Evolutionary conservation across 345 rosid genomes (phyloP), one percentile per base, ranked within the genome.

Genomic region (Hypericum androsaemum): DNA sequence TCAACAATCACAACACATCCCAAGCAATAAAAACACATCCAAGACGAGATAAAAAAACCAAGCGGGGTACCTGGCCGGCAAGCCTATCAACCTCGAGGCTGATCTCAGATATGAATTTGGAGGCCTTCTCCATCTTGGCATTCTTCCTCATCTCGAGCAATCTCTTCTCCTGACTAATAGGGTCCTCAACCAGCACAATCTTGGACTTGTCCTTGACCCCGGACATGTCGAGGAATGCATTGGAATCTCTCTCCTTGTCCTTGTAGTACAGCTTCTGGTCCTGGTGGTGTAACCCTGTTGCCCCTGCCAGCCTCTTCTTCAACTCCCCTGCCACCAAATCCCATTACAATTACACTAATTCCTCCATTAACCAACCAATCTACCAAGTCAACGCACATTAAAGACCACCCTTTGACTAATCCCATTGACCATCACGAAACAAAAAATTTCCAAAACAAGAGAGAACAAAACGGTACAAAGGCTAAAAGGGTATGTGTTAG

Each of bases 201-300:
- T 67, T 67, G 42, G 71, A 67, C 41, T 65, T 61, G 46, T 67
- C 46, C 37, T 61, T 67, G 10, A 67, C 66, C 10, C 66, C 59
- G 10, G 50, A 50, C 10, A 57, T 44, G 41, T 67, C 71, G 48
- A 67, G 37, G 37, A 39, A 67, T 2, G 58, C 44, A 22, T 47
- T 67, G 1, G 71, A 67, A 37, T 67, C 62, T 48, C 71, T 67
- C 48, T 67, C 71, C 16, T 56, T 67, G 54, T 61, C 57, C 44
- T 61, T 67, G 66, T 57, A 67, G 13, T 61, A 46, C 52, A 67
- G 53, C 44, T 57, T 61, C 59, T 67, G 71, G 41, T 67, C 71
- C 39, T 12, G 17, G 41, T 37, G 71, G 51, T 67, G 66, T 6
- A 67, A 53, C 42, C 71, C 66, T 8, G 59, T 67, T 3, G 17